These are phyloP conservation scores for Chaetomium olivaceum DNA, from an alignment of 2,329 filamentous ascomycete genomes.

Conservation along the genomic window DNA sequence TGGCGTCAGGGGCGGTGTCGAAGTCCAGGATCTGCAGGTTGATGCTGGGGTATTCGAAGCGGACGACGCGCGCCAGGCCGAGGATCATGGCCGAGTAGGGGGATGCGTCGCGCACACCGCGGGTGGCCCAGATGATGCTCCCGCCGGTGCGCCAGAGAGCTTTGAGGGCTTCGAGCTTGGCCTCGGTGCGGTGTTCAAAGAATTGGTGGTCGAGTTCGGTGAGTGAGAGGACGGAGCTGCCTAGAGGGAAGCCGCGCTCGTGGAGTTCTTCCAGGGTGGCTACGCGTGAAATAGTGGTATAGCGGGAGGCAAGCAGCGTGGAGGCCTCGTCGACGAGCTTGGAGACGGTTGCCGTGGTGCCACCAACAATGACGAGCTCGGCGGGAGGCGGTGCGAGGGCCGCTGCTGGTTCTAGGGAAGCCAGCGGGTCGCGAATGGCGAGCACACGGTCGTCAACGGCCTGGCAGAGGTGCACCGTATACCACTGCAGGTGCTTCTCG, in stretches of 20 bases:
- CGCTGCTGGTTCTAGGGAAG: not conserved
- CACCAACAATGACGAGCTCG: slow-evolving; percentile 31
- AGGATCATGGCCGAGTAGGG: not conserved
- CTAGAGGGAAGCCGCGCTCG: not conserved
- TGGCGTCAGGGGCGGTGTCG: not conserved
- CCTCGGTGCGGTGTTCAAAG: not conserved
- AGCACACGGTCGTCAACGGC: not conserved
- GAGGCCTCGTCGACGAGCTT: not conserved
- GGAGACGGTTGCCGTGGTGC: not conserved
- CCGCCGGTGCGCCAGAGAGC: not conserved
- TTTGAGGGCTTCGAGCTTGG: not conserved
- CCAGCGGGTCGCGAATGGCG: slow-evolving; percentile 23
- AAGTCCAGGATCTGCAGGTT: not conserved
- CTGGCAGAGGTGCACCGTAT: not conserved
- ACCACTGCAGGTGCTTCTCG: not conserved
- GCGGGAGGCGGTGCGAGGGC: not conserved
- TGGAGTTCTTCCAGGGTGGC: not conserved
- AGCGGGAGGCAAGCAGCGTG: not conserved
- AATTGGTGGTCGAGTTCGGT: not conserved
- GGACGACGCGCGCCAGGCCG: not conserved
- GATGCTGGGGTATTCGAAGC: not conserved
- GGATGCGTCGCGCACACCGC: not conserved
- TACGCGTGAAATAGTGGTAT: not conserved
- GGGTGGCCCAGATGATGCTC: not conserved
- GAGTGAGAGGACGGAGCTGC: not conserved